These are phyloP conservation scores for Pseudopyricularia cyperi DNA, from an alignment of 2,329 filamentous ascomycete genomes.

Conservation along the genomic window DNA sequence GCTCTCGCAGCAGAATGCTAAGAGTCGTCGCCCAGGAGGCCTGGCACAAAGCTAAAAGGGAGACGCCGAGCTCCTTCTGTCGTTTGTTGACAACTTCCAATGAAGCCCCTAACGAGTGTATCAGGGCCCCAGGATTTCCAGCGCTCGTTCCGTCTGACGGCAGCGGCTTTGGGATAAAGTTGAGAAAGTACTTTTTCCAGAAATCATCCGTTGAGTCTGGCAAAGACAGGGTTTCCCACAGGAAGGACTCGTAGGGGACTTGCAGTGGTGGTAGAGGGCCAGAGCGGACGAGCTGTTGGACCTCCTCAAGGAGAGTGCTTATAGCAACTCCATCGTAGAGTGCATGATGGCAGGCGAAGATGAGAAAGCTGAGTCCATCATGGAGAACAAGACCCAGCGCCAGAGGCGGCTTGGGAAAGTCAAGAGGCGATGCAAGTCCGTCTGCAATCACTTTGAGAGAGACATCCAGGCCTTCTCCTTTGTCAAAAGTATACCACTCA, in stretches of 20 bases:
- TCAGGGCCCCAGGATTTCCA: neutral
- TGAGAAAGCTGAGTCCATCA: conserved; percentile 15
- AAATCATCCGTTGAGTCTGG: conserved; percentile 42
- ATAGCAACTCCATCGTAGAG: conserved; percentile 80
- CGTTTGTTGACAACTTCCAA: conserved; percentile 32
- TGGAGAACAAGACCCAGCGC: conserved; percentile 28
- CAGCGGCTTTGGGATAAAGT: conserved; percentile 24
- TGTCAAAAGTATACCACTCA: conserved; percentile 24
- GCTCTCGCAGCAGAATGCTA: conserved; percentile 34
- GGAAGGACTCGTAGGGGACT: conserved; percentile 48
- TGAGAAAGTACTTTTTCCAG: conserved; percentile 47
- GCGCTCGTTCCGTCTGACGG: neutral
- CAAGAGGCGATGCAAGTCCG: conserved; percentile 23
- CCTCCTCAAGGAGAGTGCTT: conserved; percentile 52
- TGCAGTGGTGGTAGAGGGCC: conserved; percentile 28
- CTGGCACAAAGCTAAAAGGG: conserved; percentile 57
- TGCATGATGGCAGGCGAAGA: conserved; percentile 59
- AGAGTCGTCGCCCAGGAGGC: conserved; percentile 59
- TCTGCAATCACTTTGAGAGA: conserved; percentile 26
- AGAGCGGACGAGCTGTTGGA: conserved; percentile 43
- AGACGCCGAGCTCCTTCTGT: conserved; percentile 40
- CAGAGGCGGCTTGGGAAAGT: conserved; percentile 30
- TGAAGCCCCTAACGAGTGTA: conserved; percentile 15
- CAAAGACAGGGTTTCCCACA: conserved; percentile 41
- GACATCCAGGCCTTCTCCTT: conserved; percentile 15